Evolutionary conservation across 495 filamentous ascomycete species (phyloP).

Genomic region (Xylaria acuta): DNA sequence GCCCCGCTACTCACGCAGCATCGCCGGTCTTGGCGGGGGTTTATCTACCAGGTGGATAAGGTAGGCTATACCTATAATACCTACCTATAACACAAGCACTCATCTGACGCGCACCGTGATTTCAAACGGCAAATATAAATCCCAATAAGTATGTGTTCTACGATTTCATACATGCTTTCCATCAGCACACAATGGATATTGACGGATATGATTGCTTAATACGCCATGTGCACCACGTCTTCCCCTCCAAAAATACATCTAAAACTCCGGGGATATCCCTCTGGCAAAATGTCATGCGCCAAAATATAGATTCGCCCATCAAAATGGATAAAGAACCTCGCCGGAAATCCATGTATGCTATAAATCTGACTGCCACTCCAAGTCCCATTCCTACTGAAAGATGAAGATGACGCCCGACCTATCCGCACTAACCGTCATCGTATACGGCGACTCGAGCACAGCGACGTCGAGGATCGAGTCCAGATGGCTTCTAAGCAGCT

Average conservation of each 20-base stretch:
- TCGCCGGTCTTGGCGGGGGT: neutral
- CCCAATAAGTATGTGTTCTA: neutral
- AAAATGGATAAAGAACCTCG: neutral
- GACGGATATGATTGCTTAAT: neutral
- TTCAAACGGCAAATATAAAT: neutral
- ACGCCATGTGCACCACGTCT: neutral
- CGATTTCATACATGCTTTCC: neutral
- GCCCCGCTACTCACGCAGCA: neutral
- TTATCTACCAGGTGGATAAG: too few relatives aligned
- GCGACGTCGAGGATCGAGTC: constrained; percentile 90
- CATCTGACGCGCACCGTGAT: neutral
- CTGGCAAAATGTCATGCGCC: neutral
- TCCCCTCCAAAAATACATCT: neutral
- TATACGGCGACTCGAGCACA: constrained; percentile 85
- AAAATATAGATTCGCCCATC: neutral
- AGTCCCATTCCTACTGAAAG: constrained; percentile 56
- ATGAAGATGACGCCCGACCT: constrained; percentile 91
- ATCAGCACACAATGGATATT: neutral
- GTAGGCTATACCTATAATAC: neutral
- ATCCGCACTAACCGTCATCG: constrained; percentile 91
- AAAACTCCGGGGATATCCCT: constrained; percentile 11
- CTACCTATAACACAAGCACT: neutral
- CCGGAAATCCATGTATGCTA: neutral
- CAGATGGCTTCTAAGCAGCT: constrained; percentile 82
- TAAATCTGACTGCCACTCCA: neutral